Base-by-base conservation (phyloP, 257 asterid genomes). In the Osmanthus fragrans region DNA sequence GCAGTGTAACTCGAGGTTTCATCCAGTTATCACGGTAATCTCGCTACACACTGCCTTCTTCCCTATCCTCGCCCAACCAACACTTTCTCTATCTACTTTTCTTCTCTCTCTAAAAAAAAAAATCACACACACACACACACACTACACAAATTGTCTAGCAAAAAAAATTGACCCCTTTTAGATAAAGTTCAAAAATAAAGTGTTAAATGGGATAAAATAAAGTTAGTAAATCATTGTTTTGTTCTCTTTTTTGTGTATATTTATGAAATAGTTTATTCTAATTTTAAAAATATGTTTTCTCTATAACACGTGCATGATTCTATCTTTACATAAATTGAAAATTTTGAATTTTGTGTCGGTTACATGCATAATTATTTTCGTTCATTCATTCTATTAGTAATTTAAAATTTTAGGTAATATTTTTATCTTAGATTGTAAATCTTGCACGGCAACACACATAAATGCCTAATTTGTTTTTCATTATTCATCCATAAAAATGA, bases 21-120 rank as follows among this genome's bases (percentile, higher is more conserved):
- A 11, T 9, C 74, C 56, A 63, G 32, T 47, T 70, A 40, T 83
- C 84, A 84, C 87, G 82, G 74, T 80, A 74, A 74, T 84, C 87
- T 77, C 68, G 82, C 78, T 34, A 64, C 63, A 1, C 51, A 71
- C 79, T 83, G 74, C 73, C 79, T 76, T 63, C 79, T 76, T 72
- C 82, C 56, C 72, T 75, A 34, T 68, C 77, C 74, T 25, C 49
- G 7, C 7, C 69, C 71, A 37, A 42, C 49, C 39, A 36, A 29
- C 63, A 33, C 29, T 0, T 12, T 7, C 29, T 9, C 36, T 65
- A 30, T 58, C 67, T 21, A 19, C 12, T 5, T 37, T 11, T 8
- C 33, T n/a, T 8, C 15, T 58, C 30, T 58, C 40, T 10, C 71
- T 29, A 18, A 15, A 21, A 60, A 7, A 51, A 1, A 54, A n/a